These are phyloP conservation scores for Thielaviopsis populi DNA, from an alignment of 2,329 filamentous ascomycete genomes.

Conservation along the genomic window DNA sequence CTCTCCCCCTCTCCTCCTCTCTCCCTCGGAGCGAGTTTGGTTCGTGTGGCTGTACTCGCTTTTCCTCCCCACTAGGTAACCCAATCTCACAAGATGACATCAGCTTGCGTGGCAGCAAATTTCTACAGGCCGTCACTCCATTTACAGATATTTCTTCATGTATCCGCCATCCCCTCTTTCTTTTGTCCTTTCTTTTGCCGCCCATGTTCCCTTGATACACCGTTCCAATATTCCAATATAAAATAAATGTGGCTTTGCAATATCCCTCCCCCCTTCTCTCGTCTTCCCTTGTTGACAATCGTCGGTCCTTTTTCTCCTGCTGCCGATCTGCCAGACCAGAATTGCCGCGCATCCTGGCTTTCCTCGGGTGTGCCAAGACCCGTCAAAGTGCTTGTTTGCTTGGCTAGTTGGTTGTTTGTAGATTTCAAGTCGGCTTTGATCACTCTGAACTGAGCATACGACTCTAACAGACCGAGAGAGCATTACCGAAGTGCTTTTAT, in stretches of 20 bases:
- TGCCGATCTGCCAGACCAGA: constrained; percentile 2
- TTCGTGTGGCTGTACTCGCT: constrained; percentile 2
- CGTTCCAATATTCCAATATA: neutral
- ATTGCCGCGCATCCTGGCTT: neutral
- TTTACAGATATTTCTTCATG: neutral
- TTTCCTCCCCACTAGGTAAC: neutral
- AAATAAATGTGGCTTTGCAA: neutral
- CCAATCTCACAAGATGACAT: neutral
- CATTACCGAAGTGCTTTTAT: no score
- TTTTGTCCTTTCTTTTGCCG: neutral
- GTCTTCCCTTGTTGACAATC: neutral
- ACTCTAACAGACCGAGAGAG: no score
- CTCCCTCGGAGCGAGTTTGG: neutral
- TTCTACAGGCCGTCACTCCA: neutral
- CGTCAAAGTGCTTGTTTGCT: neutral
- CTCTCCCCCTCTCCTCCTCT: no score
- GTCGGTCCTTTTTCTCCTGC: neutral
- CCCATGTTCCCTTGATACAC: neutral
- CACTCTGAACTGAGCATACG: no score
- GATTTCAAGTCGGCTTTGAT: no score
- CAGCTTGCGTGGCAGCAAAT: neutral
- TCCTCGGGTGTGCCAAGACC: neutral
- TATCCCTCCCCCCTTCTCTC: no score
- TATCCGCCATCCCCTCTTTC: neutral
- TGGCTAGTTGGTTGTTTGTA: no score